Evolutionary conservation across 768 basidiomycete genomes (phyloP), one percentile per base, ranked within the genome.

Genomic region (Boletus sp.): DNA sequence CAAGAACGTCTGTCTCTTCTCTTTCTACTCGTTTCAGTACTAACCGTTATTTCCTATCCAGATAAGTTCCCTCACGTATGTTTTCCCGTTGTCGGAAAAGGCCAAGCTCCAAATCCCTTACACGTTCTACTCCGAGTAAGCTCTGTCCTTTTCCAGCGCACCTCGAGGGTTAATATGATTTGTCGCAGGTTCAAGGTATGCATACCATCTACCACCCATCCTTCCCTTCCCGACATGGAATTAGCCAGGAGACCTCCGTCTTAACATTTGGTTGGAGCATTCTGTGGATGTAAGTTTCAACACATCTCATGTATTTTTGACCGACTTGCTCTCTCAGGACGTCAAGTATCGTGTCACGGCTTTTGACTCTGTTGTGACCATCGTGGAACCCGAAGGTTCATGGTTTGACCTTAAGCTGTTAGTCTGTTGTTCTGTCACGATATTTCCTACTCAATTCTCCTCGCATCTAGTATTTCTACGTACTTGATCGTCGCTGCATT

Each of bases 391-490:
- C 17, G 86, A 87, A 56, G 66, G 81, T 39, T 90, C 90, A 30
- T 78, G 87, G 68, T 84, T 92, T 61, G 92, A 94, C 71, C 77
- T 87, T 65, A 87, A 91, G 70, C 80, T 92, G 92, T 92, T 63
- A 44, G 90, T 74, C 28, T n/a, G 42, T 20, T 59, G 30, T 41
- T 7, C 10, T 39, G 1, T 45, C n/a, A 44, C 17, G 15, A 7
- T 47, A 15, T 47, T 57, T 55, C 30, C 5, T 44, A 40, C 61
- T 55, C 18, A 60, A 33, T 12, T 35, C 37, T 33, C 30, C 7
- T 52, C 52, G 52, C 44, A 29, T 50, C 30, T 35, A 83, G 79
- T 47, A 78, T 89, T 52, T 78, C 83, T 7, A 92, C 92, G 4
- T 94, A 93, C 69, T 72, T 83, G 58, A 81, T 92, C 52, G 83